A percentile compares a stretch with the other conserved stretches of the same genome.
phyloP scores from a whole-genome alignment of 2,329 filamentous ascomycete species.

The Tolypocladium sp. region DNA sequence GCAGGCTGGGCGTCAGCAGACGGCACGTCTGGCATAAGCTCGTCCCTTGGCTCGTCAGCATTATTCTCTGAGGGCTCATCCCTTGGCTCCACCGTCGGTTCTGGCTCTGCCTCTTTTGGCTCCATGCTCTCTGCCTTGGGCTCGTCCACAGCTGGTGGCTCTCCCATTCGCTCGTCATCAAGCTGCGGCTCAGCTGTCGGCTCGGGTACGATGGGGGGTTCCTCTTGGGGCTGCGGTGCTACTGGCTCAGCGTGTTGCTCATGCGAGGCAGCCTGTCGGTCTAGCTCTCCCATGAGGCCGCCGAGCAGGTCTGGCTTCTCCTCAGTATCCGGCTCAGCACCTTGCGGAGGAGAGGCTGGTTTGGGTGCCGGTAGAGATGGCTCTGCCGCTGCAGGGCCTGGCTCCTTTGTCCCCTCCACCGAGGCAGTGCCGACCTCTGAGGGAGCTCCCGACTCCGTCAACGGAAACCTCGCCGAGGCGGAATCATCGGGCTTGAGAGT shows the following conservation, averaged over 20 bases:
- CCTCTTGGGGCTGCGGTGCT: not conserved
- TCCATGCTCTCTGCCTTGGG: not conserved
- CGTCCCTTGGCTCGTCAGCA: not conserved
- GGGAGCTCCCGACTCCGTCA: slow-evolving; percentile 18
- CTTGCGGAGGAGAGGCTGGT: slow-evolving; percentile 9
- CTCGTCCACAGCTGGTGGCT: not conserved
- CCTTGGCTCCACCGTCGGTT: not conserved
- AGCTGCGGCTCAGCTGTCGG: not conserved
- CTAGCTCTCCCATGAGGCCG: slow-evolving; percentile 35
- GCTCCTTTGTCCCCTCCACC: slow-evolving; percentile 11
- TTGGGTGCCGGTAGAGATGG: slow-evolving; percentile 8
- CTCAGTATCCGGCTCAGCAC: slow-evolving; percentile 13
- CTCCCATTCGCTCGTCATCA: not conserved
- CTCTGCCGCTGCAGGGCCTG: slow-evolving; percentile 3
- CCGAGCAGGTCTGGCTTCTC: slow-evolving; percentile 34
- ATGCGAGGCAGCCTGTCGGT: slow-evolving; percentile 22
- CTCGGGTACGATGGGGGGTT: slow-evolving; percentile 7
- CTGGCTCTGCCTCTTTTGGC: not conserved
- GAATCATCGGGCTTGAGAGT: slow-evolving; percentile 28
- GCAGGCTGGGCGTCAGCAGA: not conserved
- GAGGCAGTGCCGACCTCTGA: slow-evolving; percentile 16
- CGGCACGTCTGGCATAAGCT: not conserved
- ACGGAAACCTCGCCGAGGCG: slow-evolving; percentile 19
- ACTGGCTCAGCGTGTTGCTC: not conserved
- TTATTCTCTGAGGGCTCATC: not conserved